Base-by-base conservation (phyloP, 169 alveolate genomes). In the Plasmodium chabaudi region DNA sequence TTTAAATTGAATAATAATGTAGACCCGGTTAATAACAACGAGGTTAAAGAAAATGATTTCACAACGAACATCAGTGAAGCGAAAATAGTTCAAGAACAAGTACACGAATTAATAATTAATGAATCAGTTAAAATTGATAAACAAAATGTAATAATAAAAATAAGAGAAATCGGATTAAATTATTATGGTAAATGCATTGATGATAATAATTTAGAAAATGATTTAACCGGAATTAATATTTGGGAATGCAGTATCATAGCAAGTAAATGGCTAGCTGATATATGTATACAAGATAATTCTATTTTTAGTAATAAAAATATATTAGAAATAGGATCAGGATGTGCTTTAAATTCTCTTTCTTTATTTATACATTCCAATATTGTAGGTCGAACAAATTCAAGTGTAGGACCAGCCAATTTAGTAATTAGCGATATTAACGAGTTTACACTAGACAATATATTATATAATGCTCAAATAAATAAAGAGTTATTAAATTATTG, bases 251-350 rank as follows among this genome's bases (percentile, higher is more conserved):
- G 88, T 25, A 19, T 93, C 7, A 67, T 88, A 34, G 77, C 90
- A 2, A 61, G 95, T 59, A 73, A 89, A 60, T 93, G 96, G 96
- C 25, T 89, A 19, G 23, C 73, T 27, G 90, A 74, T 25, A 68
- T 93, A 51, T 87, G 65, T 15, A 12, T 49, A 44, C 55, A 63
- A 46, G 47, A 87, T 53, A 61, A 15, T 44, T 27, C 34, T 0
- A 44, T 46, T 4, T 93, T 93, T 70, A 39, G 23, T 27, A 87
- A 87, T 65, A 93, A 89, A 56, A 46, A 25, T n/a, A 88, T 91
- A 6, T 72, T 93, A 59, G 94, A 93, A 70, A 59, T 93, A 49
- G 96, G 96, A 6, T 86, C 94, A 21, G 96, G 96, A 2, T 88
- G 94, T 84, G 96, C 94, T 1, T 73, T 93, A 9, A 87, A 86